Evolutionary conservation across 2,329 filamentous ascomycete genomes (phyloP).

Genomic region (Pyrenophora teres): DNA sequence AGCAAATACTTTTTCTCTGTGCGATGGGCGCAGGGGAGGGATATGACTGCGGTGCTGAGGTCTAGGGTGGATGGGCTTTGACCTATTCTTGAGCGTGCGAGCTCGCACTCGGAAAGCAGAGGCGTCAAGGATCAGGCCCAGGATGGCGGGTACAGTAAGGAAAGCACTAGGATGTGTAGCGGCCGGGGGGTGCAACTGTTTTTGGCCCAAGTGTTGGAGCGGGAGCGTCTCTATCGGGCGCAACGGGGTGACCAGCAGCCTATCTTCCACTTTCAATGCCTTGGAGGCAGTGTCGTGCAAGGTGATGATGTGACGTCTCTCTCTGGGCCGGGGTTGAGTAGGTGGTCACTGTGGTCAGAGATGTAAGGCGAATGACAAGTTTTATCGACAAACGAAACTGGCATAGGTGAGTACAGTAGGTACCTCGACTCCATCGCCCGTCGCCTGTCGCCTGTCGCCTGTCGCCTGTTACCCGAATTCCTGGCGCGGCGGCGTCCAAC

Average conservation of each 20-base stretch:
- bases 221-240: constrained; percentile 9
- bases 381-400: too few relatives aligned
- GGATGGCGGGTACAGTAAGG: constrained; percentile 10
- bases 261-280: too few relatives aligned
- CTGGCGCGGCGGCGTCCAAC: too few relatives aligned
- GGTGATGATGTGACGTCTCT: not conserved
- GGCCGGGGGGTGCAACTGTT: constrained; percentile 6
- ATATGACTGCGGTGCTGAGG: constrained; percentile 15
- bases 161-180: constrained; percentile 5
- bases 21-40: constrained; percentile 5
- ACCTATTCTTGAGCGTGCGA: constrained; percentile 17
- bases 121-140: constrained; percentile 14
- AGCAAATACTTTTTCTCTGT: constrained; percentile 6
- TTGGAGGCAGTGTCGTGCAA: constrained; percentile 6
- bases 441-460: too few relatives aligned
- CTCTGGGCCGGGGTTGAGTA: not conserved
- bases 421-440: too few relatives aligned
- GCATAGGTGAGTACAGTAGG: too few relatives aligned
- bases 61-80: constrained; percentile 13
- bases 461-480: too few relatives aligned
- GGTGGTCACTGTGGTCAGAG: too few relatives aligned
- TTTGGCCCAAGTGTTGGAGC: constrained; percentile 11
- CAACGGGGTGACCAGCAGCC: too few relatives aligned
- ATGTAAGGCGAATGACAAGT: not conserved
- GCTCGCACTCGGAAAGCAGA: constrained; percentile 8